These are phyloP conservation scores for Catharanthus roseus DNA, from an alignment of 257 asterid species.

Conservation along the genomic window DNA sequence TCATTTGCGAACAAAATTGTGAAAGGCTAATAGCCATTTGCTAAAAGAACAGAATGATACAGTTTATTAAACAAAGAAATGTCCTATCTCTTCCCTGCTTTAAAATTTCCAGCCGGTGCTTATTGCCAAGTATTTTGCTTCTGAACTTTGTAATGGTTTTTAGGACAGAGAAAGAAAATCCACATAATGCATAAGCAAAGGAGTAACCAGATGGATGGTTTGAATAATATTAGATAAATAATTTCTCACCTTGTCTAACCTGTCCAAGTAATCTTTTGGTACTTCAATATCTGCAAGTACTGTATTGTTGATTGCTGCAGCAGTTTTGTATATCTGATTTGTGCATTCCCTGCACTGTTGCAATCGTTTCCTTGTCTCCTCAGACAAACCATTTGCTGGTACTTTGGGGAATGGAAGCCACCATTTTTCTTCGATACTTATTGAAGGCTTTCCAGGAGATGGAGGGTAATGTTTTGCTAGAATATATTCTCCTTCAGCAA, in stretches of 20 bases:
- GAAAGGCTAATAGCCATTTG: neutral
- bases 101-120: neutral
- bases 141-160: neutral
- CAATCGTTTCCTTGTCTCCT: constrained; percentile 49
- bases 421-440: constrained; percentile 77
- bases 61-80: neutral
- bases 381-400: constrained; percentile 64
- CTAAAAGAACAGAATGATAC: neutral
- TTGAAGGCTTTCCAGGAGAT: constrained; percentile 48
- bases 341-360: constrained; percentile 80
- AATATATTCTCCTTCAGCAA: constrained; percentile 42
- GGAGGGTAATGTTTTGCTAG: constrained; percentile 38
- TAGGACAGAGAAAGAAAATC: neutral
- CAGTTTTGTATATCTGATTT: constrained; percentile 76
- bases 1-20: neutral
- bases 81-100: neutral
- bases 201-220: neutral
- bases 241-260: constrained; percentile 68
- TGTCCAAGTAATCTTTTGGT: constrained; percentile 65
- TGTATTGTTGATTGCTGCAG: constrained; percentile 62
- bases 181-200: neutral
- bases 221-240: neutral
- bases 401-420: constrained; percentile 92
- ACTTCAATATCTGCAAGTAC: constrained; percentile 78
- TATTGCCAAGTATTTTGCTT: neutral